Evolutionary conservation across 2,329 filamentous ascomycete species (phyloP).

Genomic region (Claviceps spartinae): DNA sequence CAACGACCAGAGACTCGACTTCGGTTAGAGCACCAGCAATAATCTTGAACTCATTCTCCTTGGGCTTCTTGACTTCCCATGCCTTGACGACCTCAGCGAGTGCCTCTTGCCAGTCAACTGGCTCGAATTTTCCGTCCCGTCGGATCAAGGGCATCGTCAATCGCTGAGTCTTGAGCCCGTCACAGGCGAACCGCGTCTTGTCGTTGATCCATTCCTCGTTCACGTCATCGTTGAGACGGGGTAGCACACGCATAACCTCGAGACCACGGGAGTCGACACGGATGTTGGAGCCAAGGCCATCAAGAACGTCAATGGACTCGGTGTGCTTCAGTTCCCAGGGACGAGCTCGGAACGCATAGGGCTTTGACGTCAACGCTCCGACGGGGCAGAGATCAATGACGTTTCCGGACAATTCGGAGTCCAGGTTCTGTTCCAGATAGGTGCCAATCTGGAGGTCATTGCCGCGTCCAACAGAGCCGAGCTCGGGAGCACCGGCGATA

Average conservation of each 20-base stretch:
- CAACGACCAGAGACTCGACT: conserved; percentile 83
- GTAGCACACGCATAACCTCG: conserved; percentile 90
- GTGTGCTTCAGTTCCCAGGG: conserved; percentile 96
- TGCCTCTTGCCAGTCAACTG: conserved; percentile 90
- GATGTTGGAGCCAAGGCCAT: conserved; percentile 88
- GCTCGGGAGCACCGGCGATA: conserved; percentile 85
- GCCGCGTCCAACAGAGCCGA: conserved; percentile 87
- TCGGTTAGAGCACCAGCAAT: conserved; percentile 86
- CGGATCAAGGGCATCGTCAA: conserved; percentile 86
- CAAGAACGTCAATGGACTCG: conserved; percentile 88
- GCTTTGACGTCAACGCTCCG: conserved; percentile 90
- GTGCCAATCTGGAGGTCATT: conserved; percentile 98
- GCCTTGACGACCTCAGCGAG: conserved; percentile 74
- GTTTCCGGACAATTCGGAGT: conserved; percentile 91
- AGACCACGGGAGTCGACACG: conserved; percentile 84
- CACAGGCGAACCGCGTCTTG: conserved; percentile 91
- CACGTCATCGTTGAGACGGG: conserved; percentile 89
- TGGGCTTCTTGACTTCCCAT: conserved; percentile 64
- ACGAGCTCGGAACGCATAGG: conserved; percentile 90
- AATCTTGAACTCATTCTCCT: conserved; percentile 90
- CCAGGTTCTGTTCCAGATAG: conserved; percentile 86
- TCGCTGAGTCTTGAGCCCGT: conserved; percentile 91
- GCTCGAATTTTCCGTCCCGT: conserved; percentile 79
- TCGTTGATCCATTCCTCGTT: conserved; percentile 99
- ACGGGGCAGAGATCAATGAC: conserved; percentile 97